Percentiles rank a stretch among this genome's conserved stretches.
Conservation (phyloP, 2,329 filamentous ascomycete genomes). For the Furcasterigmium sp. region DNA sequence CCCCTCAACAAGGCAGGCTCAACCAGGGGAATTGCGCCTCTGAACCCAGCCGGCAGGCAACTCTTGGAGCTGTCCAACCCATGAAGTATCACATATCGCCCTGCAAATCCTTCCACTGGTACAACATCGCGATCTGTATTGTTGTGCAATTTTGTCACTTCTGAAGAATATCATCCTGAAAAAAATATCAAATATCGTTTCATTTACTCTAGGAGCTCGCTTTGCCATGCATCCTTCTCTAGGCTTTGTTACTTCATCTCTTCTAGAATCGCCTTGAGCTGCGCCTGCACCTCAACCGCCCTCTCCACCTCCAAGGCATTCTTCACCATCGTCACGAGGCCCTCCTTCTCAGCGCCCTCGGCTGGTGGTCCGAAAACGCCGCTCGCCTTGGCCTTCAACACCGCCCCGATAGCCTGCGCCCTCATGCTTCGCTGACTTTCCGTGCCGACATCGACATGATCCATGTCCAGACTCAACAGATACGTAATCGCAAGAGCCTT, state of each 20-base stretch:
- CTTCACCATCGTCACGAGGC: constrained; percentile 21
- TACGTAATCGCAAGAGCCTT: constrained; percentile 26
- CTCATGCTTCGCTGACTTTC: constrained; percentile 46
- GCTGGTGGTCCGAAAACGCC: constrained; percentile 32
- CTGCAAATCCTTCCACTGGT: not conserved
- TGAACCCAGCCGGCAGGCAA: too few relatives aligned
- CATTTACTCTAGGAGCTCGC: not conserved
- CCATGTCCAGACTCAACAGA: constrained; percentile 40
- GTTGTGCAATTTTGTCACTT: too few relatives aligned
- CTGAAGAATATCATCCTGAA: too few relatives aligned
- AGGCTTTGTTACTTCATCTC: constrained; percentile 17
- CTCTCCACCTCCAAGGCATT: constrained; percentile 34
- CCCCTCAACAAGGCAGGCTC: too few relatives aligned
- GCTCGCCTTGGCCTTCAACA: constrained; percentile 34
- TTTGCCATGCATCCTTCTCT: not conserved
- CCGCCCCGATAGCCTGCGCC: constrained; percentile 37
- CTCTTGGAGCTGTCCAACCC: too few relatives aligned
- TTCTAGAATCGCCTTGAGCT: constrained; percentile 29
- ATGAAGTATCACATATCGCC: not conserved
- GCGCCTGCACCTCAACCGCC: constrained; percentile 38
- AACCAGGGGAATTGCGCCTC: too few relatives aligned
- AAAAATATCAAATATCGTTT: too few relatives aligned
- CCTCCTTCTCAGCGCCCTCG: constrained; percentile 13
- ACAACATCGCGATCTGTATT: not conserved
- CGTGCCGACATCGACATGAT: constrained; percentile 39